A percentile compares a stretch with the other conserved stretches of the same genome.
These are phyloP conservation scores for Nemania serpens DNA, from an alignment of 2,329 filamentous ascomycete genomes.

Conservation along the genomic window DNA sequence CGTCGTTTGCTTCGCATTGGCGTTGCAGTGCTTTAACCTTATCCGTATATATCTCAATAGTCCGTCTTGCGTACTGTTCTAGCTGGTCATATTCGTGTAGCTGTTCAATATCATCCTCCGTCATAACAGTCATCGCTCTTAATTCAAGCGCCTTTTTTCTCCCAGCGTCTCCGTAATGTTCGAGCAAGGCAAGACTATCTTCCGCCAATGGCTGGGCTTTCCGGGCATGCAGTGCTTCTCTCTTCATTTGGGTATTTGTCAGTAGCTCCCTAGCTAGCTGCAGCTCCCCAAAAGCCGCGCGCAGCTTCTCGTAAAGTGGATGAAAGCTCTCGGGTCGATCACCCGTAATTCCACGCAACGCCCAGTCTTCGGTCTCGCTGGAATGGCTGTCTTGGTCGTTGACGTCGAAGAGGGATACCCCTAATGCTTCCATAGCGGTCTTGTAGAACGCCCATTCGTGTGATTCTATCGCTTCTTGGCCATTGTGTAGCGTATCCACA, in stretches of 20 bases:
- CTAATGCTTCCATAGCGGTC: constrained; percentile 28
- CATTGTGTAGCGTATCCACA: constrained; percentile 37
- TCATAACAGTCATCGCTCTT: constrained; percentile 41
- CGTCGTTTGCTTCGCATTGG: constrained; percentile 48
- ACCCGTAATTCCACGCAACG: constrained; percentile 39
- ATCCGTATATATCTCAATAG: constrained; percentile 43
- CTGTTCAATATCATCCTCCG: constrained; percentile 50
- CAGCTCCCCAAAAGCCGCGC: constrained; percentile 51
- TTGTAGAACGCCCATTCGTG: constrained; percentile 37
- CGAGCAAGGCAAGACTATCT: constrained; percentile 32
- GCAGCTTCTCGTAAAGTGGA: constrained; percentile 52
- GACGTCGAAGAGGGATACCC: constrained; percentile 17
- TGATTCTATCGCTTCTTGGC: constrained; percentile 30
- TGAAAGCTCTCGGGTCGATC: constrained; percentile 49
- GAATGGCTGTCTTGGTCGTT: constrained; percentile 25
- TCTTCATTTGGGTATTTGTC: constrained; percentile 49
- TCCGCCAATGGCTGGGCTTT: constrained; percentile 32
- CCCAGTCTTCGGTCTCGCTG: constrained; percentile 29
- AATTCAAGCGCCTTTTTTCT: constrained; percentile 44
- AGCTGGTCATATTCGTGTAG: constrained; percentile 48
- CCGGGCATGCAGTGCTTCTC: constrained; percentile 36
- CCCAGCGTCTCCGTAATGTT: constrained; percentile 38
- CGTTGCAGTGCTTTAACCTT: constrained; percentile 44
- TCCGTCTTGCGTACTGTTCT: constrained; percentile 41
- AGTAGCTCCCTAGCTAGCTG: constrained; percentile 54